Percentiles rank a stretch among this genome's conserved stretches.
phyloP scores from a whole-genome alignment of 805 yeast genomes.

The Trichomonascus vanleenenianus region DNA sequence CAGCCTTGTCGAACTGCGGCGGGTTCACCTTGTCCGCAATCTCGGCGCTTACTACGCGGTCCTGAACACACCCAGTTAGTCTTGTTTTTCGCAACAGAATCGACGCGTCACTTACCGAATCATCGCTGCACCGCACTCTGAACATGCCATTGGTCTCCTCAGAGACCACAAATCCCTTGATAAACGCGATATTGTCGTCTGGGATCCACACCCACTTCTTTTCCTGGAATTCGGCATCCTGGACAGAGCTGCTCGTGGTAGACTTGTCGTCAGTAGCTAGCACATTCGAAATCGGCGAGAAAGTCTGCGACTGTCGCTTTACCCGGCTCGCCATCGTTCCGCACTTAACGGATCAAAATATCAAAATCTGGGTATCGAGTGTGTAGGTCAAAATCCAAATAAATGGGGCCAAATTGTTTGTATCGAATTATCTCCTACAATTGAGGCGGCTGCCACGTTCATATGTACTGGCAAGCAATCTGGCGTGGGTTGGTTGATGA shows the following conservation, averaged over 20 bases:
- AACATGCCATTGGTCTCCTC: constrained; percentile 32
- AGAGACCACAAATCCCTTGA: constrained; percentile 51
- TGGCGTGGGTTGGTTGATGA: too few species aligned
- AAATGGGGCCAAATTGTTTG: too few species aligned
- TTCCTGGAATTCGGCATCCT: constrained; percentile 24
- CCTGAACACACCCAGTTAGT: constrained; percentile 21
- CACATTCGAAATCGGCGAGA: constrained; percentile 2
- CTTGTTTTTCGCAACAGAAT: background rate
- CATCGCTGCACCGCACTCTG: constrained; percentile 36
- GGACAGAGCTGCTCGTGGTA: constrained; percentile 5
- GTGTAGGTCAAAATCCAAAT: too few species aligned
- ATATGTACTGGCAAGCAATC: too few species aligned
- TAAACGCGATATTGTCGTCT: constrained; percentile 47
- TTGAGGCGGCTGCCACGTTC: too few species aligned
- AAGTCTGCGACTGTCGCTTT: constrained; percentile 1
- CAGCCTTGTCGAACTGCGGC: constrained; percentile 77
- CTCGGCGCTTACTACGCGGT: constrained; percentile 36
- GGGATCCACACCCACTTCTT: constrained; percentile 77
- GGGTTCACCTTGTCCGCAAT: constrained; percentile 73
- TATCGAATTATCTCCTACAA: too few species aligned
- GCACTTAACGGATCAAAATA: too few species aligned
- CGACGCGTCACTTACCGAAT: constrained; percentile 22
- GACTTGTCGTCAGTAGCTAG: background rate
- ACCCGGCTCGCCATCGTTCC: background rate
- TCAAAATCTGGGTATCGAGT: too few species aligned